Evolutionary conservation across 2,329 filamentous ascomycete species (phyloP).

Genomic region (Arachnomyces sp.): DNA sequence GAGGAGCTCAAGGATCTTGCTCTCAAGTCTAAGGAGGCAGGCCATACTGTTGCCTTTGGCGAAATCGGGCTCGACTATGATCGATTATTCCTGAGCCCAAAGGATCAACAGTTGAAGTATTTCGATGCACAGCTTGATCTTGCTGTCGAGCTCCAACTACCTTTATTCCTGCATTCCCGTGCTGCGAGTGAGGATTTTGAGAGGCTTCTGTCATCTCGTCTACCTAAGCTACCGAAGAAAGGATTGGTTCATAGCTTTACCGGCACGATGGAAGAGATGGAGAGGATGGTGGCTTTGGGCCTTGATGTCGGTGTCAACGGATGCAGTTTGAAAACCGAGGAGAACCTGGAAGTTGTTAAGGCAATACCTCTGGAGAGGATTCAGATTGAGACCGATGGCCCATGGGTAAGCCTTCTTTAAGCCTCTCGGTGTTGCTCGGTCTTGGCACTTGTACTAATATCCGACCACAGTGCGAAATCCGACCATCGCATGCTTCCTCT

Average conservation of each 20-base stretch:
- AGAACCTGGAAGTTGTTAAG: constrained; percentile 79
- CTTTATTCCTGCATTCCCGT: constrained; percentile 85
- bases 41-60: constrained; percentile 70
- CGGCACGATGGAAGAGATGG: constrained; percentile 76
- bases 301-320: constrained; percentile 94
- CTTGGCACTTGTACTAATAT: neutral
- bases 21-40: constrained; percentile 46
- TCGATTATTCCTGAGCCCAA: constrained; percentile 71
- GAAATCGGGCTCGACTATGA: constrained; percentile 98
- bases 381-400: constrained; percentile 94
- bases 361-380: constrained; percentile 69
- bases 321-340: constrained; percentile 87
- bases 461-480: constrained; percentile 67
- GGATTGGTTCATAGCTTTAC: constrained; percentile 95
- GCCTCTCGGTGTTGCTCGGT: neutral
- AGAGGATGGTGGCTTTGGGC: constrained; percentile 66
- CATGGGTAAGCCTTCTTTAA: constrained; percentile 50
- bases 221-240: constrained; percentile 60
- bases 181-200: constrained; percentile 84
- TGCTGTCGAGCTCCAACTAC: constrained; percentile 66
- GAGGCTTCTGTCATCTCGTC: constrained; percentile 52
- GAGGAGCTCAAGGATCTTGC: constrained; percentile 60
- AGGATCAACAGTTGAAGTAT: constrained; percentile 70
- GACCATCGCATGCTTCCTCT: constrained; percentile 77
- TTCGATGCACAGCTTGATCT: constrained; percentile 77